A percentile compares a stretch with the other conserved stretches of the same genome.
Conservation (phyloP, 257 asterid species). For the Hygrophila difformis region DNA sequence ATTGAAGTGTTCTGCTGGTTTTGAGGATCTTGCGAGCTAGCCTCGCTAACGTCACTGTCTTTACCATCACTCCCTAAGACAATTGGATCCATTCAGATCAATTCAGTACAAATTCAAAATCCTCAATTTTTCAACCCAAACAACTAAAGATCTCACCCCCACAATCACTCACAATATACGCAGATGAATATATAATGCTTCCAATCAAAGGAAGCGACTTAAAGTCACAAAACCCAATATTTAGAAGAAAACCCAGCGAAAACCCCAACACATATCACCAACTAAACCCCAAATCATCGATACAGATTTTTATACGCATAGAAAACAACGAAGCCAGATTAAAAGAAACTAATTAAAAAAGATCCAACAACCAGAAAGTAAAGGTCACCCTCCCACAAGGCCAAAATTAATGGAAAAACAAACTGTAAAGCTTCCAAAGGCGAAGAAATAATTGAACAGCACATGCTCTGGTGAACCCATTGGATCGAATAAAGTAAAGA, state of each 20-base stretch:
- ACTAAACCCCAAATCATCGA: conserved; percentile 7
- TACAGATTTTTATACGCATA: conserved; percentile 13
- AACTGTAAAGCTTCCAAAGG: conserved; percentile 33
- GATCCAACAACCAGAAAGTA: conserved; percentile 7
- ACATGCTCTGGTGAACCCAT: conserved; percentile 17
- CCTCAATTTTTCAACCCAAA: neutral
- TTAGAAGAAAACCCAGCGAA: neutral
- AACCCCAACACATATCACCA: neutral
- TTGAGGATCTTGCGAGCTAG: conserved; percentile 25
- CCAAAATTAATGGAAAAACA: conserved; percentile 27
- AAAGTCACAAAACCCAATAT: too few species aligned
- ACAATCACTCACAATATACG: too few species aligned
- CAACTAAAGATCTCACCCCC: conserved; percentile 7
- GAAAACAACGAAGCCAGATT: neutral
- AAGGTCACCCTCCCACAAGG: conserved; percentile 17
- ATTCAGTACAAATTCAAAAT: conserved; percentile 3
- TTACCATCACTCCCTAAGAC: conserved; percentile 25
- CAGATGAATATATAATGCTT: too few species aligned
- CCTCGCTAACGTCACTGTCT: conserved; percentile 27
- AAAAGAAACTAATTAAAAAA: conserved; percentile 7
- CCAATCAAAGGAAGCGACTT: too few species aligned
- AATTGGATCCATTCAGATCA: conserved; percentile 14
- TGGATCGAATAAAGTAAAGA: conserved; percentile 12
- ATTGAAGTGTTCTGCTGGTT: conserved; percentile 10
- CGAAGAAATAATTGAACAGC: conserved; percentile 22